Base-by-base conservation (phyloP, 331 rosid species). In the Rhamnella rubrinervis region DNA sequence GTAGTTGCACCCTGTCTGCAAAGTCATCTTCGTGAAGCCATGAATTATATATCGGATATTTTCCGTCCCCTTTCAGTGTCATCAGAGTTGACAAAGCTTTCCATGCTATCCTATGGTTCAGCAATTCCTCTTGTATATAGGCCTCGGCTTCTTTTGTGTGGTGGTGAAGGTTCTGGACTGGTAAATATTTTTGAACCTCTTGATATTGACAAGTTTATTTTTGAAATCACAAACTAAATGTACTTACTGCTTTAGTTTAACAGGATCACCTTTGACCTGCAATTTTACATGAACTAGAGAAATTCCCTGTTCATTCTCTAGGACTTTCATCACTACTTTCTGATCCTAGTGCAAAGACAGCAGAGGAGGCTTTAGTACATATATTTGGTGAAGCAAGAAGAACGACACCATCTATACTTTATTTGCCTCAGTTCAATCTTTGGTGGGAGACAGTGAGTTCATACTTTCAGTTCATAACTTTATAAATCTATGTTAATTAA, bases 181-280 rank as follows among this genome's bases (percentile, higher is more conserved):
- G 98, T 95, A 88, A 85, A 82, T 85, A 63, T 73, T 85, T 77
- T 77, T 82, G 67, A 83, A 69, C 85, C 61, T 75, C 57, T 64
- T 79, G 60, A 70, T 21, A 58, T 62, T 68, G 71, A 61, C 55
- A 44, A 26, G 59, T 75, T 60, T 40, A 37, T 65, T 70, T 62
- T 74, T 75, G 31, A 26, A 75, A 67, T 75, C 76, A 70, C 67
- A 86, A 70, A 77, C 89, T 89, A 86, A 87, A 87, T 87, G 71
- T 85, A 95, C 97, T 95, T 89, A 87, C 98, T 89, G 84, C 81
- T 87, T 90, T 95, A 91, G 97, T 89, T 86, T 95, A 79, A 86
- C 98, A 95, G 98, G 98, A 95, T 83, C 98, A 95, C 85, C 87
- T 95, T 82, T 97, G 98, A 72, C 98, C 96, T 71, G 98, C 98